Conservation (phyloP, 306 rosid genomes). For the Amphicarpaea edgeworthii region DNA sequence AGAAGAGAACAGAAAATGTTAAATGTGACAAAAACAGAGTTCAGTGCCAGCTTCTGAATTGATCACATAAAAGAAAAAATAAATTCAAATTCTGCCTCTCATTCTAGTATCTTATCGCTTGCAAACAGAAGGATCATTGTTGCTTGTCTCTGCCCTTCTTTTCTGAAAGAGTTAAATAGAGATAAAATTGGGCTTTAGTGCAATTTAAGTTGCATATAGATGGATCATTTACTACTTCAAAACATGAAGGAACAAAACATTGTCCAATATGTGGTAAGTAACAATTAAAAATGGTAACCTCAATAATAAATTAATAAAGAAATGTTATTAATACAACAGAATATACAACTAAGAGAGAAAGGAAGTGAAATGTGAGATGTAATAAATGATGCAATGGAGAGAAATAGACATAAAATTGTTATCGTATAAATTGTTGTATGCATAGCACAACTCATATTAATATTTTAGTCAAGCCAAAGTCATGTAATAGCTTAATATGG, state of each 20-base stretch:
- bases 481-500: conserved; percentile 5
- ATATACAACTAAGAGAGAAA: no score
- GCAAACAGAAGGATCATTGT: conserved; percentile 40
- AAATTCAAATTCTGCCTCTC: conserved; percentile 23
- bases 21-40: conserved; percentile 23
- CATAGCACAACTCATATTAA: neutral
- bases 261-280: neutral
- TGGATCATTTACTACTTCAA: conserved; percentile 7
- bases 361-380: no score
- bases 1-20: conserved; percentile 31
- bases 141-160: conserved; percentile 47
- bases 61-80: neutral
- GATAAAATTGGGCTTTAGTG: neutral
- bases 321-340: no score
- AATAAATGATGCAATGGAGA: no score
- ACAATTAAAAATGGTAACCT: neutral
- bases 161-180: conserved; percentile 38
- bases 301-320: neutral
- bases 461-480: neutral
- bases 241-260: neutral
- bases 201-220: conserved; percentile 27
- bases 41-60: conserved; percentile 20
- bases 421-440: no score
- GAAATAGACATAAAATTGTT: no score
- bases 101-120: conserved; percentile 42